A percentile compares a stretch with the other conserved stretches of the same genome.
Evolutionary conservation across 176 grass and related monocot species (phyloP).

Genomic region (Bonia amplexicaulis): DNA sequence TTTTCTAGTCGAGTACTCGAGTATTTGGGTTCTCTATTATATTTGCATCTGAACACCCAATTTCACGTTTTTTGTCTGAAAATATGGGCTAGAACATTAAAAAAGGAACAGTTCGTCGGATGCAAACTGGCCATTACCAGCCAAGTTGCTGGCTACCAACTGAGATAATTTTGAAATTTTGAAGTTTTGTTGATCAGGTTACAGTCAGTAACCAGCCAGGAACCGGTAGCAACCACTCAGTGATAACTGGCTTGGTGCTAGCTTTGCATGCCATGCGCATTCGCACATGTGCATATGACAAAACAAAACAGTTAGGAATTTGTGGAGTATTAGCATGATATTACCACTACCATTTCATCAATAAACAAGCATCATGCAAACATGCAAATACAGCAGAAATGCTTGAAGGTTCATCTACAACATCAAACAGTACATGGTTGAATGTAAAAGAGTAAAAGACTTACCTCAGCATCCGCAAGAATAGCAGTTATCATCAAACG

Average conservation of each 20-base stretch:
- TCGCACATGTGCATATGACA: background rate
- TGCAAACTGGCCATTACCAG: background rate
- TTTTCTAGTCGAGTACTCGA: background rate
- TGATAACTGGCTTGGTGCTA: background rate
- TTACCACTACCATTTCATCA: background rate
- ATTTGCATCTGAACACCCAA: background rate
- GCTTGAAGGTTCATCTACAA: background rate
- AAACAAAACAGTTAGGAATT: background rate
- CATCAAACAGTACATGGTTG: background rate
- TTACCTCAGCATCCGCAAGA: slow-evolving; percentile 87
- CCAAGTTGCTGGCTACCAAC: background rate
- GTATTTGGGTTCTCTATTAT: background rate
- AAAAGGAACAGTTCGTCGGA: background rate
- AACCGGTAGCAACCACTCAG: background rate
- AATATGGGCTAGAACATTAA: background rate
- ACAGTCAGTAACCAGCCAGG: background rate
- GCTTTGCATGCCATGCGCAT: background rate
- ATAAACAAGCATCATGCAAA: slow-evolving; percentile 1
- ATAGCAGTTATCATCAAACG: slow-evolving; percentile 81
- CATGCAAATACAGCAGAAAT: slow-evolving; percentile 13
- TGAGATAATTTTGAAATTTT: no score
- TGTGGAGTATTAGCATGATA: background rate
- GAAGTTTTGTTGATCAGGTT: background rate
- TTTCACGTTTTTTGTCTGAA: background rate
- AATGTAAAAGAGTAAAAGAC: slow-evolving; percentile 26